Conservation (phyloP, 768 basidiomycete genomes). For the Hortiboletus campestris region DNA sequence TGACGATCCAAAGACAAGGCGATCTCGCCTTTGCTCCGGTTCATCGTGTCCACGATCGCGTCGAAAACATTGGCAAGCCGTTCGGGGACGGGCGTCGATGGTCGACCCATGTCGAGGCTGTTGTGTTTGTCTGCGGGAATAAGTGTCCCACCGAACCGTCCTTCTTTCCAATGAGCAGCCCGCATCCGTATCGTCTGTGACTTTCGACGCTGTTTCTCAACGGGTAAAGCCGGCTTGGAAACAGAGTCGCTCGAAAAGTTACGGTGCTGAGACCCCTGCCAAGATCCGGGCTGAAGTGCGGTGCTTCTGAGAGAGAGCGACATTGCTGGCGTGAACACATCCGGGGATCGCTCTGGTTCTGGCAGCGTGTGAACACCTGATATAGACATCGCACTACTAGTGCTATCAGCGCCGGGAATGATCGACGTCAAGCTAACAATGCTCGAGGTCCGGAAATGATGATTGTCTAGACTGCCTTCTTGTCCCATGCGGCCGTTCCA, state of each 20-base stretch:
- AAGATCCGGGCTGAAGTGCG: slow-evolving; percentile 5
- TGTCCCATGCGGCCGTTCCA: slow-evolving; percentile 14
- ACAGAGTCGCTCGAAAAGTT: slow-evolving; percentile 27
- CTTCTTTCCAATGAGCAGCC: slow-evolving; percentile 58
- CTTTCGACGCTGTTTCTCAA: slow-evolving; percentile 35
- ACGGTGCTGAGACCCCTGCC: slow-evolving; percentile 9
- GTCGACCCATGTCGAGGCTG: slow-evolving; percentile 20
- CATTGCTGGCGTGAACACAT: slow-evolving; percentile 1
- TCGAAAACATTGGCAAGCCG: slow-evolving; percentile 45
- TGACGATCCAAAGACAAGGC: slow-evolving; percentile 8
- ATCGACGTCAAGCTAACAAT: slow-evolving; percentile 49
- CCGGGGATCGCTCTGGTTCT: neutral
- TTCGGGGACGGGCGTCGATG: slow-evolving; percentile 37
- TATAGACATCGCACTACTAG: neutral
- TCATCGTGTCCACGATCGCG: slow-evolving; percentile 44
- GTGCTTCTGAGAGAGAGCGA: slow-evolving; percentile 8
- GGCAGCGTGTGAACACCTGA: neutral
- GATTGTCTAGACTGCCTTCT: slow-evolving; percentile 31
- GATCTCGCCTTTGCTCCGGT: slow-evolving; percentile 17
- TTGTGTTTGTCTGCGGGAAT: slow-evolving; percentile 17
- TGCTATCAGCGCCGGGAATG: slow-evolving; percentile 26
- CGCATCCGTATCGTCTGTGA: slow-evolving; percentile 55
- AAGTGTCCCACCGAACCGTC: slow-evolving; percentile 45
- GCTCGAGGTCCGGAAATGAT: slow-evolving; percentile 54
- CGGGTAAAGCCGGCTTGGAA: slow-evolving; percentile 14